These are phyloP conservation scores for Hibiscus syriacus DNA, from an alignment of 345 rosid species.

Conservation along the genomic window DNA sequence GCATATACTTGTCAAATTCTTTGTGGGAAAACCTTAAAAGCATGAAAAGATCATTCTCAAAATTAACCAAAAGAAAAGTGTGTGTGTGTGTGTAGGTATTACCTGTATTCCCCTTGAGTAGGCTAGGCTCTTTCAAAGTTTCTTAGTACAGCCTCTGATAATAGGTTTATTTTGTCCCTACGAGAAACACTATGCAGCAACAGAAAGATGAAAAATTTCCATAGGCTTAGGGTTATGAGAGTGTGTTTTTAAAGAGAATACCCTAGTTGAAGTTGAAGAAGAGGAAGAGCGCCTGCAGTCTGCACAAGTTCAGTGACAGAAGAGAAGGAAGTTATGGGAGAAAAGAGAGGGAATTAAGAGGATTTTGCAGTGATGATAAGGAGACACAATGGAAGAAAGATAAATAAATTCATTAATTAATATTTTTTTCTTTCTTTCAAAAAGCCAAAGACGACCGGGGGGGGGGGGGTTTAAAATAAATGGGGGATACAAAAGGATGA, in stretches of 20 bases:
- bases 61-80: not conserved
- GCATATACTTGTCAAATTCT: not conserved
- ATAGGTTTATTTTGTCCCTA: not conserved
- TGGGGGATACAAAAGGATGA: conserved; percentile 9
- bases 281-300: not conserved
- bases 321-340: not conserved
- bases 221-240: not conserved
- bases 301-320: conserved; percentile 12
- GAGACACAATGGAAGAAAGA: not conserved
- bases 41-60: not conserved
- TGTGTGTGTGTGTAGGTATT: not conserved
- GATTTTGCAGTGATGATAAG: conserved; percentile 1
- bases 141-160: not conserved
- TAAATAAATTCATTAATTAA: not conserved
- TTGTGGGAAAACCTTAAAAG: not conserved
- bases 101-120: not conserved
- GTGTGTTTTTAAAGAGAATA: not conserved
- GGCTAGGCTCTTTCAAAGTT: conserved; percentile 5
- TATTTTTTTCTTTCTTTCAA: not conserved
- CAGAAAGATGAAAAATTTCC: conserved; percentile 5
- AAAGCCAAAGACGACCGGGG: not conserved
- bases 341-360: conserved; percentile 10
- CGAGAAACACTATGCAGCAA: conserved; percentile 13
- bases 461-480: conserved; percentile 4
- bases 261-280: conserved; percentile 9